Evolutionary conservation across 148 eudicot species (phyloP).

Genomic region (Heliamphora exappendiculata): DNA sequence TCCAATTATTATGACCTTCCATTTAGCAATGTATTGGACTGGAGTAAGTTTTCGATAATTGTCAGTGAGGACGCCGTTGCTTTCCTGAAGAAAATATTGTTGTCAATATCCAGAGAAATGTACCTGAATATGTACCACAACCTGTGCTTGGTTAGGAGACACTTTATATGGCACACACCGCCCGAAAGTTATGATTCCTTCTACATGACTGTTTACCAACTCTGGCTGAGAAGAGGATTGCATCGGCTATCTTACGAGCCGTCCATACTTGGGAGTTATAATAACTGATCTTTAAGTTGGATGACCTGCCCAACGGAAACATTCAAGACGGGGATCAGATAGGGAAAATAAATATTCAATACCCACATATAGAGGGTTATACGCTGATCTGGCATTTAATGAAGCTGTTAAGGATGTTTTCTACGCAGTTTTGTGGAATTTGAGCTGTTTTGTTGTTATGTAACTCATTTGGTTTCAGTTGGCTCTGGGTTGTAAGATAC

Average conservation of each 20-base stretch:
- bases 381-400: no score
- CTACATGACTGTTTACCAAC: constrained; percentile 39
- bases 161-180: constrained; percentile 28
- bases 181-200: constrained; percentile 33
- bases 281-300: background rate
- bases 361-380: background rate
- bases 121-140: constrained; percentile 25
- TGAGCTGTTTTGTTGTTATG: no score
- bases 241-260: constrained; percentile 15
- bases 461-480: background rate
- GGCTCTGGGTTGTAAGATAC: no score
- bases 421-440: no score
- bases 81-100: constrained; percentile 21
- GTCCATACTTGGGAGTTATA: background rate
- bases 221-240: constrained; percentile 36
- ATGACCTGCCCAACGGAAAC: background rate
- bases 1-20: constrained; percentile 43
- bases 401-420: no score
- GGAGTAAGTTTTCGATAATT: constrained; percentile 36
- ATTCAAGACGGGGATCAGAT: background rate
- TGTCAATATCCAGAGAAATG: constrained; percentile 18
- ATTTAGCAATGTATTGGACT: constrained; percentile 33
- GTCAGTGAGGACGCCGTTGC: constrained; percentile 20
- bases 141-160: constrained; percentile 27
- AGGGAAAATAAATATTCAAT: background rate